Conservation (phyloP, 2,329 filamentous ascomycete genomes). For the Colletotrichum euphorbiae region DNA sequence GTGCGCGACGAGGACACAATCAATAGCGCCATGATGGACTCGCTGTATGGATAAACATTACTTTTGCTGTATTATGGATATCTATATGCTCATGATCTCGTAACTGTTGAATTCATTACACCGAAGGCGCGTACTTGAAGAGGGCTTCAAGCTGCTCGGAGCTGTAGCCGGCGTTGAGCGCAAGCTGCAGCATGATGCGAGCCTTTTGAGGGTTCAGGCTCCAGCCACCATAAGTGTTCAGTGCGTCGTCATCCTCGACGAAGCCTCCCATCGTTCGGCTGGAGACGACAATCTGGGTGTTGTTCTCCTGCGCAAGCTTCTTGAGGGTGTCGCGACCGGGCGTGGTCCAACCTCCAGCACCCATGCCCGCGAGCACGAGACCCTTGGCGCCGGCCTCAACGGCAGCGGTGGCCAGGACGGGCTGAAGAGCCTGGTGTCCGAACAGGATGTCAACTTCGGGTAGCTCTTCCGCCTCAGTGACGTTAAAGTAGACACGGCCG, state of each 20-base stretch:
- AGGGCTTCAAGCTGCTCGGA: constrained; percentile 34
- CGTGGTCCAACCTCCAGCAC: constrained; percentile 62
- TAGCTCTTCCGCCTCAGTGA: constrained; percentile 51
- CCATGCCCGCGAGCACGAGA: constrained; percentile 66
- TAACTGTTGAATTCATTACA: not conserved
- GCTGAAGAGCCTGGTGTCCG: constrained; percentile 64
- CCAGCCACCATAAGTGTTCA: constrained; percentile 60
- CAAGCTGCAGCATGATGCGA: constrained; percentile 62
- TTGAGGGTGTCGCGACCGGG: constrained; percentile 54
- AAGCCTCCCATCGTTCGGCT: constrained; percentile 64
- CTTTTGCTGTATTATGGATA: not conserved
- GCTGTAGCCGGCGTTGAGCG: constrained; percentile 40
- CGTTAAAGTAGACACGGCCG: constrained; percentile 58
- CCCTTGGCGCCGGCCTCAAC: constrained; percentile 64
- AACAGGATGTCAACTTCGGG: constrained; percentile 69
- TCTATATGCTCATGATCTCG: constrained; percentile 11
- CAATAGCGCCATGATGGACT: no score
- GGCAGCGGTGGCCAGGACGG: constrained; percentile 59
- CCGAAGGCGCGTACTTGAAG: constrained; percentile 34
- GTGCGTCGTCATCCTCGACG: constrained; percentile 54
- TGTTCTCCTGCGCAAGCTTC: constrained; percentile 56
- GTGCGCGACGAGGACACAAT: no score
- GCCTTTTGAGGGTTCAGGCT: constrained; percentile 66
- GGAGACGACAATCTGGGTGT: constrained; percentile 63
- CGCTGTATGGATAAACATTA: not conserved